Evolutionary conservation across 768 basidiomycete species (phyloP).

Genomic region (Boletus eberwhitei): DNA sequence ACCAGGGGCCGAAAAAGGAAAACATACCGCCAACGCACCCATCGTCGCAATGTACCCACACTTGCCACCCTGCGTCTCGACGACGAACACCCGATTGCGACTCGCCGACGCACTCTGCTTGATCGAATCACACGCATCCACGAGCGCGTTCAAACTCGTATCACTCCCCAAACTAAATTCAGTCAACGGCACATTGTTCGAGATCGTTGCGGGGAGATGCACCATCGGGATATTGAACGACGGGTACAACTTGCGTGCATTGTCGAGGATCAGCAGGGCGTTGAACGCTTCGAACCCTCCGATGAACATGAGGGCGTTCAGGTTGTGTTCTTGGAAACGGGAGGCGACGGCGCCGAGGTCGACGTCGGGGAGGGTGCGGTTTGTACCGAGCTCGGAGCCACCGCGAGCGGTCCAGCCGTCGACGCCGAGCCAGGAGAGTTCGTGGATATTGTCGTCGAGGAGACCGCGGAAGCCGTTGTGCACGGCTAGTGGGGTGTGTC

Average conservation of each 20-base stretch:
- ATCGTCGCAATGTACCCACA: slow-evolving; percentile 95
- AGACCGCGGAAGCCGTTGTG: slow-evolving; percentile 97
- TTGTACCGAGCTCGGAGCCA: slow-evolving; percentile 97
- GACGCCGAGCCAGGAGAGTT: slow-evolving; percentile 93
- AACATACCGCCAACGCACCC: slow-evolving; percentile 89
- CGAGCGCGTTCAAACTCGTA: slow-evolving; percentile 95
- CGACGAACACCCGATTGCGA: slow-evolving; percentile 93
- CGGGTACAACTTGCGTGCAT: slow-evolving; percentile 79
- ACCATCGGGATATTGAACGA: slow-evolving; percentile 94
- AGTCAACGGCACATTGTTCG: slow-evolving; percentile 97
- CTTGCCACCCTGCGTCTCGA: slow-evolving; percentile 96
- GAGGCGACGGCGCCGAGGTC: slow-evolving; percentile 88
- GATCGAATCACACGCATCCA: slow-evolving; percentile 97
- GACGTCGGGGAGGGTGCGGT: slow-evolving; percentile 79
- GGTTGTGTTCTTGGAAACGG: slow-evolving; percentile 81
- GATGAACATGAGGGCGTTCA: slow-evolving; percentile 83
- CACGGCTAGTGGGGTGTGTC: slow-evolving; percentile 88
- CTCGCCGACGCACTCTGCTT: slow-evolving; percentile 98
- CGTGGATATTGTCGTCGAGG: slow-evolving; percentile 81
- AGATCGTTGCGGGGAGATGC: slow-evolving; percentile 94
- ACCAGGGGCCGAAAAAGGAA: neutral
- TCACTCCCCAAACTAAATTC: slow-evolving; percentile 95
- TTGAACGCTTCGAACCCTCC: slow-evolving; percentile 97
- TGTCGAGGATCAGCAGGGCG: slow-evolving; percentile 72
- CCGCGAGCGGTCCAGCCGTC: slow-evolving; percentile 96